These are phyloP conservation scores for Blastobotrys muscicola DNA, from an alignment of 805 yeast species.

Conservation along the genomic window DNA sequence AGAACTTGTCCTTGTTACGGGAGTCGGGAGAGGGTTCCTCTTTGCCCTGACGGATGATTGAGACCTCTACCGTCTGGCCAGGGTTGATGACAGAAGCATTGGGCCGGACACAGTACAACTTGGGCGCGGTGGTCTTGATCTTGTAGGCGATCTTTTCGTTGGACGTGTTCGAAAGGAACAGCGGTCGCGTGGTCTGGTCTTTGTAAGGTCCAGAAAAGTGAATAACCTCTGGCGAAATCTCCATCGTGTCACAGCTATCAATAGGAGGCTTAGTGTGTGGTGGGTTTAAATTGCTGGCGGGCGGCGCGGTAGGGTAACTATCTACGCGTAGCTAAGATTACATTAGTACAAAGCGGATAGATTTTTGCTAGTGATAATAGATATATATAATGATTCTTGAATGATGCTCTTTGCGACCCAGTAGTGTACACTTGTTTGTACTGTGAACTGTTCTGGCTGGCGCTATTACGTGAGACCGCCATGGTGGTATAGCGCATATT, in stretches of 20 bases:
- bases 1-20: conserved; percentile 82
- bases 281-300: conserved; percentile 3
- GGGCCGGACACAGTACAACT: conserved; percentile 90
- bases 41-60: conserved; percentile 75
- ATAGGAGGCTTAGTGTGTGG: background rate
- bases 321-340: no score
- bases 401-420: background rate
- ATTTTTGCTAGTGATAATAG: no score
- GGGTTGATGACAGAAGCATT: conserved; percentile 77
- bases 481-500: no score
- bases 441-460: no score
- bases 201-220: conserved; percentile 76
- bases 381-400: no score
- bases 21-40: conserved; percentile 64
- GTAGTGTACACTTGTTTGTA: background rate
- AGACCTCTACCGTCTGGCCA: conserved; percentile 60
- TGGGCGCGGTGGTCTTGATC: conserved; percentile 97
- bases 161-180: conserved; percentile 48
- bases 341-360: no score
- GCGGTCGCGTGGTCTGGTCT: conserved; percentile 55
- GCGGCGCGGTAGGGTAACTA: background rate
- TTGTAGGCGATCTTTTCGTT: conserved; percentile 69
- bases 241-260: conserved; percentile 36
- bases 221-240: conserved; percentile 60
- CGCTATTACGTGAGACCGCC: no score